Conservation (phyloP, 1,139 yeast genomes). For the Candida sojae region DNA sequence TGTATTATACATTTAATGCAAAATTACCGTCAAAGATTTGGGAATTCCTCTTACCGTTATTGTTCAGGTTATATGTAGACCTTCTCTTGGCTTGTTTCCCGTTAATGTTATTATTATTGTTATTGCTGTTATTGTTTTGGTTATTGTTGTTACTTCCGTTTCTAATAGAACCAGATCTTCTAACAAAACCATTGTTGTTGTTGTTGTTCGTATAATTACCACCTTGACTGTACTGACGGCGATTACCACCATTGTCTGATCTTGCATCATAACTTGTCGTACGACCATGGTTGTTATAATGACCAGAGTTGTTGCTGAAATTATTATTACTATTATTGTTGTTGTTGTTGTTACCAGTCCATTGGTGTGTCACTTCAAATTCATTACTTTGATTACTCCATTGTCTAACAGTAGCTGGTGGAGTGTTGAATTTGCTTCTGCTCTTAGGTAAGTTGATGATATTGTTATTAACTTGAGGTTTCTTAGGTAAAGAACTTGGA, state of each 20-base stretch:
- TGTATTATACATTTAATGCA: slow-evolving; percentile 5
- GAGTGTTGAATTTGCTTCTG: slow-evolving; percentile 6
- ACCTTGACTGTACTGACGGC: slow-evolving; percentile 10
- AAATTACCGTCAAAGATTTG: slow-evolving; percentile 13
- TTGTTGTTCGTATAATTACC: slow-evolving; percentile 5
- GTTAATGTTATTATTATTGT: slow-evolving; percentile 1
- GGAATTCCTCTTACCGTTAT: slow-evolving; percentile 14
- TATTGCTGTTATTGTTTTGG: slow-evolving; percentile 2
- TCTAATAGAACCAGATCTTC: slow-evolving; percentile 7
- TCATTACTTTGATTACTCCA: slow-evolving; percentile 11
- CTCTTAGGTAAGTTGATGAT: slow-evolving; percentile 14
- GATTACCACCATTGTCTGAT: slow-evolving; percentile 9
- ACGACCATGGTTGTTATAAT: slow-evolving; percentile 10
- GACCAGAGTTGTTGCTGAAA: slow-evolving; percentile 6
- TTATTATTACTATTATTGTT: slow-evolving; percentile 5
- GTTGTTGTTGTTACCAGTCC: slow-evolving; percentile 4
- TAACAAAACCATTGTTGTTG: slow-evolving; percentile 8
- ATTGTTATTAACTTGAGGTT: slow-evolving; percentile 18
- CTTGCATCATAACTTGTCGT: slow-evolving; percentile 5
- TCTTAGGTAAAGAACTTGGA: slow-evolving; percentile 20
- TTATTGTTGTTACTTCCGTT: slow-evolving; percentile 7
- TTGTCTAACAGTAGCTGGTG: slow-evolving; percentile 7
- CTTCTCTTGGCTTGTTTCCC: slow-evolving; percentile 13
- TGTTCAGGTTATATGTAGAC: slow-evolving; percentile 10
- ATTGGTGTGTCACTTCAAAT: slow-evolving; percentile 9